Base-by-base conservation (phyloP, 169 alveolate species). In the Plasmodium gonderi region DNA sequence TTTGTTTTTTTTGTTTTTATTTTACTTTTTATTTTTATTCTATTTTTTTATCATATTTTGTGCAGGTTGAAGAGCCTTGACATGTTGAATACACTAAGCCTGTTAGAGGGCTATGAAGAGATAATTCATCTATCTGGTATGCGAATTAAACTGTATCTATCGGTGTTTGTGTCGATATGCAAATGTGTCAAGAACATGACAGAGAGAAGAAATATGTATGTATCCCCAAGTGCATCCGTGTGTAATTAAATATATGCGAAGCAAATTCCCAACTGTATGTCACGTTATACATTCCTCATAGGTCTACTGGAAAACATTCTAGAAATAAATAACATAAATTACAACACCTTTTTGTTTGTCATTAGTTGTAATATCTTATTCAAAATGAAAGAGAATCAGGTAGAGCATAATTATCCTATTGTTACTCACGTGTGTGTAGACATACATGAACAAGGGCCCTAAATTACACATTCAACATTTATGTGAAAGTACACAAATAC, bases 261-360 rank as follows among this genome's bases (percentile, higher is more conserved):
- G 54, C 17, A 44, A 9, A 36, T 49, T 29, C 42, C 7, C 31
- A 31, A 29, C 77, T 60, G 72, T 7, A 5, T 36, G 17, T 8
- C 38, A 20, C 26, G 17, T 60, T 60, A 8, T 23, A 29, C 5
- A 29, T 68, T 45, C 17, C n/a, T n/a, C 26, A 45, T 76, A 89
- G 93, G 90, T 31, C 36, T 89, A 64, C 44, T 89, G 75, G 23
- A 42, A 40, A 89, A 89, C 42, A 51, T 89, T 11, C 79, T 89
- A 23, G 90, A 89, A 76, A 40, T 89, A 40, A 89, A 77, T 3
- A 89, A 89, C 31, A 26, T 33, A 64, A 64, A 44, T 38, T 89
- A 89, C 69, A 26, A 76, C 79, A 77, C 79, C 49, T 89, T 60
- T 77, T 5, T 78, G 69, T 89, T 89, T 47, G 31, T 38, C 54